Base-by-base conservation (phyloP, 176 grass and related monocot genomes). In the Thalia dealbata region DNA sequence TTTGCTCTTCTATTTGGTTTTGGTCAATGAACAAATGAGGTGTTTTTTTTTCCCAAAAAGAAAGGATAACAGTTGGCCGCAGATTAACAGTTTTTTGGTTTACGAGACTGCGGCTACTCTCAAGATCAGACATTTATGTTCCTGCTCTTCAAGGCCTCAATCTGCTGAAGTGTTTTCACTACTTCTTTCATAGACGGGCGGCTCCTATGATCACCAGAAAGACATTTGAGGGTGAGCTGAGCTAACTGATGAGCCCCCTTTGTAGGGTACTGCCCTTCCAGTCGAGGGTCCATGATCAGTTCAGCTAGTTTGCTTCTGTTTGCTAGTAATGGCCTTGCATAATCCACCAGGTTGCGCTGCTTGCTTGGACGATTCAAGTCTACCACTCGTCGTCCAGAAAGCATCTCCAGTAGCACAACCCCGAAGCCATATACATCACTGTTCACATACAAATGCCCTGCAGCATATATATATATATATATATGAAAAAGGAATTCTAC, bases 391-490 rank as follows among this genome's bases (percentile, higher is more conserved):
- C 81, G 82, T 11, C 92, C 92, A 0, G 89, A 85, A 13, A 96
- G 80, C 82, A 92, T 89, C 79, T 96, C 92, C 28, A 96, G 79
- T 26, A 96, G 79, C 59, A 96, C 86, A 0, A 96, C 92, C 0
- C 92, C 89, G 2, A 87, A 96, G 24, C 86, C 92, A 3, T 96
- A 96, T 14, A 96, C 92, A 50, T 96, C 92, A 25, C 89, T 96
- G 73, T 92, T 96, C 80, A 96, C 92, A 80, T 96, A 96, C 14
- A 96, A 75, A 79, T 96, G 92, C 23, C 92, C 92, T 96, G 23
- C 32, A n/a, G n/a, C n/a, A 38, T 38, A 38, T 38, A 38, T 38
- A 38, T 30, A 43, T 59, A 38, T 38, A 38, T 38, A 38, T 38
- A 38, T 30, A 43, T 59, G 21, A 44, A 58, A 41, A 29, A 41